Evolutionary conservation across 2,329 filamentous ascomycete genomes (phyloP), one percentile per base, ranked within the genome.

Genomic region (Colletotrichum tabaci): DNA sequence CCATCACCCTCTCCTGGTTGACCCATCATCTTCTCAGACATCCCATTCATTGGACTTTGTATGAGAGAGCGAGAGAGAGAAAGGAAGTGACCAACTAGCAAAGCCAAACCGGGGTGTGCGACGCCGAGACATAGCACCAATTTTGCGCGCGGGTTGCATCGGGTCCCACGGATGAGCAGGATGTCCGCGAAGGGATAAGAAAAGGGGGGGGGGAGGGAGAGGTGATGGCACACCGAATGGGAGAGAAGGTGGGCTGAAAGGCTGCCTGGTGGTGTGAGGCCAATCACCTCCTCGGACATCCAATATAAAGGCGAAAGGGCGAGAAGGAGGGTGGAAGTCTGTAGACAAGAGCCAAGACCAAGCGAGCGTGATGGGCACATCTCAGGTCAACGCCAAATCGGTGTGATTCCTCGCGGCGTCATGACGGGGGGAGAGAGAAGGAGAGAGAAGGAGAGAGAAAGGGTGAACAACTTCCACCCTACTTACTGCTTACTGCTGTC

Each of bases 351-450:
- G 30, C 30, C 30, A 8, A 30, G 30, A 30, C 35, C 18, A 52
- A 38, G 30, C 26, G 26, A 30, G 15, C 44, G 58, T n/a, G 35
- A 53, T 47, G n/a, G 35, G 16, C 30, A 64, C 52, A 46, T 47
- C 40, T 55, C 10, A 40, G 47, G 58, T 35, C 55, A 52, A 52
- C 13, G 49, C 58, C 72, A 72, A 72, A 72, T 72, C 64, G 72
- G 68, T 62, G 60, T 44, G 62, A 72, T 73, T 69, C 69, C 72
- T 64, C 62, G 40, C 44, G 30, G 21, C 16, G 18, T 63, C 61
- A 58, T 46, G 57, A 42, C 21, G 52, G 44, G n/a, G 15, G 16
- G 38, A 30, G 26, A 5, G 52, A 38, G 15, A 55, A 12, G 16
- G 38, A 30, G 26, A 5, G 52, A 38, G 15, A 55, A 12, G 35